Conservation (phyloP, 1,284 basidiomycete species). For the Cryptococcus sp. region DNA sequence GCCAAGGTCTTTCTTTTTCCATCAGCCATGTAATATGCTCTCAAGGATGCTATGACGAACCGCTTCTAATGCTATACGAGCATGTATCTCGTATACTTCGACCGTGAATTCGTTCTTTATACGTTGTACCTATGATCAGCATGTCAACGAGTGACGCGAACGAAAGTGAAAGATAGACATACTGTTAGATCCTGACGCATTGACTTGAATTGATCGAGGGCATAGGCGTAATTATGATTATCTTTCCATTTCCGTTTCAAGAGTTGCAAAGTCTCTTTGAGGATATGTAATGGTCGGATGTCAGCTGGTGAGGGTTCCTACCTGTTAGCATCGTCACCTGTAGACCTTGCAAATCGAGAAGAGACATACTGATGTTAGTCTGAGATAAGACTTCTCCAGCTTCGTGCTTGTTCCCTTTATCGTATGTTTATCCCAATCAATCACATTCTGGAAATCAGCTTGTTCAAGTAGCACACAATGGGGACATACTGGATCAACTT, state of each 20-base stretch:
- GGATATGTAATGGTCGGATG: slow-evolving; percentile 81
- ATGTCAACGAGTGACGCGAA: not conserved
- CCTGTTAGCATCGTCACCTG: not conserved
- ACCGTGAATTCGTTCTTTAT: slow-evolving; percentile 99
- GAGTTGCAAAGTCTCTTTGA: slow-evolving; percentile 79
- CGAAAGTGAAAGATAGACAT: slow-evolving; percentile 45
- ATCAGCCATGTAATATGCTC: slow-evolving; percentile 6
- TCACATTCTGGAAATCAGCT: slow-evolving; percentile 65
- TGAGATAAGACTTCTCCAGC: slow-evolving; percentile 92
- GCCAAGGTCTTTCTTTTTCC: slow-evolving; percentile 79
- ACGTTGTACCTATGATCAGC: slow-evolving; percentile 75
- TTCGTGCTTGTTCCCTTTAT: slow-evolving; percentile 87
- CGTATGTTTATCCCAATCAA: slow-evolving; percentile 93
- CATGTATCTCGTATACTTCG: slow-evolving; percentile 96
- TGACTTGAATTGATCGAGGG: slow-evolving; percentile 97
- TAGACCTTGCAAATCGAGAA: not conserved
- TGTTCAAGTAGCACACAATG: not conserved
- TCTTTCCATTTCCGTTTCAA: slow-evolving; percentile 86
- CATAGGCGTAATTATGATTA: slow-evolving; percentile 77
- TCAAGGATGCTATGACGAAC: too few species aligned
- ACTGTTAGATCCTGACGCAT: slow-evolving; percentile 96
- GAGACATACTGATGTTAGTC: slow-evolving; percentile 76
- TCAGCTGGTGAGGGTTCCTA: slow-evolving; percentile 92
- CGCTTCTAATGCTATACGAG: slow-evolving; percentile 90
- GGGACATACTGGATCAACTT: slow-evolving; percentile 50